phyloP scores from a whole-genome alignment of 2,329 filamentous ascomycete species.

The Magnaporthales sp. region DNA sequence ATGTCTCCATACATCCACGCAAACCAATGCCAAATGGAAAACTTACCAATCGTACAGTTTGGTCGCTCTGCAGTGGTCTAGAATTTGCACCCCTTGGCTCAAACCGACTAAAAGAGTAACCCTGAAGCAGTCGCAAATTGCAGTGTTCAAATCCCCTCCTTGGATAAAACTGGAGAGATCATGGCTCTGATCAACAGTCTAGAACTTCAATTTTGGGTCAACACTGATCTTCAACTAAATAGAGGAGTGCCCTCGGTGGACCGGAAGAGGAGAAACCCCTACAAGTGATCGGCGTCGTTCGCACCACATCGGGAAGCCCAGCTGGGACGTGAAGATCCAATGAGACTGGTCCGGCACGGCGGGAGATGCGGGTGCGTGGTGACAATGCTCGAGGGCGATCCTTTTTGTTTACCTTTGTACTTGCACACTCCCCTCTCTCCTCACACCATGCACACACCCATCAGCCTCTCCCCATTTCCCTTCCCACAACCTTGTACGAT shows the following conservation, averaged over 20 bases:
- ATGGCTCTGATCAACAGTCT: background rate
- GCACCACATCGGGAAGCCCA: background rate
- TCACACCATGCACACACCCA: slow-evolving; percentile 1
- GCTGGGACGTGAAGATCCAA: background rate
- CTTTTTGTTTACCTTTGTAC: background rate
- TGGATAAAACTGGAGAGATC: background rate
- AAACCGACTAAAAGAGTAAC: background rate
- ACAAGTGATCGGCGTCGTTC: background rate
- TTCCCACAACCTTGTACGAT: background rate
- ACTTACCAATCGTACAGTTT: background rate
- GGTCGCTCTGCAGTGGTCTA: background rate
- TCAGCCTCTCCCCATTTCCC: background rate
- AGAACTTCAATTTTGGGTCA: background rate
- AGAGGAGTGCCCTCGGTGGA: background rate
- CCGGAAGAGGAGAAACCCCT: background rate
- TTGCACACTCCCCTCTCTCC: background rate
- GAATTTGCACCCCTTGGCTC: background rate
- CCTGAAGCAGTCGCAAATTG: background rate
- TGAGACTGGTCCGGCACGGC: background rate
- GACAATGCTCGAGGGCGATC: background rate
- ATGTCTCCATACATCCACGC: background rate
- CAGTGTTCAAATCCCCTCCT: background rate
- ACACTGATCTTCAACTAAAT: background rate
- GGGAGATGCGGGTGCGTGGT: background rate
- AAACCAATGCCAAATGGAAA: background rate